Conservation (phyloP, 1,284 basidiomycete species). For the Cutaneotrichosporon mucoides region DNA sequence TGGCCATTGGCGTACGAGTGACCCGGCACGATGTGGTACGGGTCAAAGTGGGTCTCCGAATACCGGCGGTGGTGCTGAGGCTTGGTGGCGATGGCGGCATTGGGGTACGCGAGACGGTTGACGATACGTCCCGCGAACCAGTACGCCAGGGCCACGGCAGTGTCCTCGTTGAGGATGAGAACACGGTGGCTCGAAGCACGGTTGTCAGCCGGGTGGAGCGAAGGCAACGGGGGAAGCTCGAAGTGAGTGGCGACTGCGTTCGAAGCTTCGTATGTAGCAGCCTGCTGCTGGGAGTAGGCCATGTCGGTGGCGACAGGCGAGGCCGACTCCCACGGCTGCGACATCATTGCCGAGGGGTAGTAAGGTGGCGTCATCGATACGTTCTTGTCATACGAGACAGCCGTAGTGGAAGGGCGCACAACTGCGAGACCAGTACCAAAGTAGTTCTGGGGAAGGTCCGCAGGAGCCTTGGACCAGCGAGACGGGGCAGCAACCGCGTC, state of each 20-base stretch:
- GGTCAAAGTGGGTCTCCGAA: constrained; percentile 6
- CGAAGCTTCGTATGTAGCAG: too few species aligned
- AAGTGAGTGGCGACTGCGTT: neutral
- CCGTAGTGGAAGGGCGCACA: neutral
- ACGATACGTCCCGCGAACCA: constrained; percentile 2
- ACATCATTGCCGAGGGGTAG: too few species aligned
- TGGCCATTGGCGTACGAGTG: constrained; percentile 6
- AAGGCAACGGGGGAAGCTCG: neutral
- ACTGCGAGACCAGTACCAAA: neutral
- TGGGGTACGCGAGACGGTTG: constrained; percentile 1
- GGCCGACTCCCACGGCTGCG: too few species aligned
- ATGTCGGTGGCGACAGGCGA: too few species aligned
- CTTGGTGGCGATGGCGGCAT: neutral
- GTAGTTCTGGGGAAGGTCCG: neutral
- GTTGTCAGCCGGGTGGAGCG: neutral
- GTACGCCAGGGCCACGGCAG: neutral
- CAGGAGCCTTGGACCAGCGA: constrained; percentile 1
- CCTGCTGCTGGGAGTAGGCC: too few species aligned
- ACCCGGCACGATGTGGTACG: constrained; percentile 7
- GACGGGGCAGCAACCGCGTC: neutral
- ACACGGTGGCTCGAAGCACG: neutral
- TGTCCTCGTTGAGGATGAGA: neutral
- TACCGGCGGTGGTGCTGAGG: neutral
- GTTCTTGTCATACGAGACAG: too few species aligned
- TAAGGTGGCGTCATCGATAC: too few species aligned